A percentile compares a stretch with the other conserved stretches of the same genome.
Conservation (phyloP, 2,329 filamentous ascomycete genomes). For the Sphaerulina populicola region DNA sequence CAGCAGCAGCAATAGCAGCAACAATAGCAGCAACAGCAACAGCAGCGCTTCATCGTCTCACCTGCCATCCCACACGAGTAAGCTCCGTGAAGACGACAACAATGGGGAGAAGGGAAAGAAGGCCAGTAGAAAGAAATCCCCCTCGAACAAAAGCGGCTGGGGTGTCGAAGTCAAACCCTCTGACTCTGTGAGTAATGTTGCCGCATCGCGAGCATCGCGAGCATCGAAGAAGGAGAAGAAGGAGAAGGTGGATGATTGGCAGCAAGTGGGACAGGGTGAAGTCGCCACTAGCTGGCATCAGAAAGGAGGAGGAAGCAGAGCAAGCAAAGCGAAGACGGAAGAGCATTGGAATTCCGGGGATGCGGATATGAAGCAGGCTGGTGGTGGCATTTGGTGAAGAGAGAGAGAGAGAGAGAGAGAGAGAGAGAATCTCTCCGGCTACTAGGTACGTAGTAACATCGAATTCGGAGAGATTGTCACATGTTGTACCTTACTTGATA, state of each 20-base stretch:
- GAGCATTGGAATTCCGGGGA: slow-evolving; percentile 4
- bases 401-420: no score
- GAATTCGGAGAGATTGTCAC: no score
- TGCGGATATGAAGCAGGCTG: slow-evolving; percentile 6
- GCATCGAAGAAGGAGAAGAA: not conserved
- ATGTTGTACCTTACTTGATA: no score
- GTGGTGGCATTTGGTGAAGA: slow-evolving; percentile 2
- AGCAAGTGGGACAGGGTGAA: slow-evolving; percentile 7
- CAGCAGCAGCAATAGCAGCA: no score
- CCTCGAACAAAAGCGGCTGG: not conserved
- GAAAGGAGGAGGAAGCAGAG: not conserved
- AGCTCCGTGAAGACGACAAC: not conserved
- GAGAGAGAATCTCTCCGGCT: no score
- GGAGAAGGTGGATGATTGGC: slow-evolving; percentile 2
- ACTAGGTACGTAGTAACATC: no score
- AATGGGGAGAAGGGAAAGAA: not conserved
- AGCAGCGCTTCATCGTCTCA: not conserved
- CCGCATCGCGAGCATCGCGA: not conserved
- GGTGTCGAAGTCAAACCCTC: slow-evolving; percentile 10
- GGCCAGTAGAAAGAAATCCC: not conserved
- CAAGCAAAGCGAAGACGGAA: not conserved
- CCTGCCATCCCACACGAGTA: not conserved
- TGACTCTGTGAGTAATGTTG: slow-evolving; percentile 9
- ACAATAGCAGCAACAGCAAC: no score
- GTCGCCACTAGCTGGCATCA: not conserved